phyloP scores from a whole-genome alignment of 345 rosid species.

The Eucalyptus urophylla region DNA sequence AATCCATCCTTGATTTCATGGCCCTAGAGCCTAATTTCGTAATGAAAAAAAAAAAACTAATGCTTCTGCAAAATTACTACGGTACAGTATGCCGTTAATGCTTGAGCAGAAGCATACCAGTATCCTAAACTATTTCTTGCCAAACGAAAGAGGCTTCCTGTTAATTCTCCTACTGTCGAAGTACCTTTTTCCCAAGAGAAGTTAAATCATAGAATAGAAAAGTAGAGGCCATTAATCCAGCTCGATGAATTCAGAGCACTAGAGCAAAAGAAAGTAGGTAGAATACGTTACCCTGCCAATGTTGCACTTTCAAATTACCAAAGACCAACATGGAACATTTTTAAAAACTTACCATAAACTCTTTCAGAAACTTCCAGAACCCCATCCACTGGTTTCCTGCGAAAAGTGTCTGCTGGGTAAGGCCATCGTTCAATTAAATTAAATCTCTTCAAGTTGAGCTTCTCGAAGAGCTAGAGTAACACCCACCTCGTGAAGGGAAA shows the following conservation, averaged over 20 bases:
- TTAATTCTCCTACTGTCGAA: neutral
- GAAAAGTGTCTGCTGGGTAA: too few relatives aligned
- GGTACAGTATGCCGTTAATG: too few relatives aligned
- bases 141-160: neutral
- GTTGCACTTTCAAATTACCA: neutral
- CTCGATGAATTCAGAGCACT: neutral
- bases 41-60: too few relatives aligned
- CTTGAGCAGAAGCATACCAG: too few relatives aligned
- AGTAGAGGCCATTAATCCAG: neutral
- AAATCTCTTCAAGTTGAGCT: neutral
- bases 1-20: neutral
- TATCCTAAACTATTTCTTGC: neutral
- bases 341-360: constrained; percentile 49
- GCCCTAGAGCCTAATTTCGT: too few relatives aligned
- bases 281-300: neutral
- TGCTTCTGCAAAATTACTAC: too few relatives aligned
- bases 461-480: neutral
- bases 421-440: neutral
- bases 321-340: neutral
- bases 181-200: neutral
- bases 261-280: neutral
- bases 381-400: constrained; percentile 82
- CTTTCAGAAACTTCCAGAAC: constrained; percentile 80
- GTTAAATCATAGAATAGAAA: neutral
- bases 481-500: neutral